Base-by-base conservation (phyloP, 1,139 yeast species). In the Martiniozyma asiatica region DNA sequence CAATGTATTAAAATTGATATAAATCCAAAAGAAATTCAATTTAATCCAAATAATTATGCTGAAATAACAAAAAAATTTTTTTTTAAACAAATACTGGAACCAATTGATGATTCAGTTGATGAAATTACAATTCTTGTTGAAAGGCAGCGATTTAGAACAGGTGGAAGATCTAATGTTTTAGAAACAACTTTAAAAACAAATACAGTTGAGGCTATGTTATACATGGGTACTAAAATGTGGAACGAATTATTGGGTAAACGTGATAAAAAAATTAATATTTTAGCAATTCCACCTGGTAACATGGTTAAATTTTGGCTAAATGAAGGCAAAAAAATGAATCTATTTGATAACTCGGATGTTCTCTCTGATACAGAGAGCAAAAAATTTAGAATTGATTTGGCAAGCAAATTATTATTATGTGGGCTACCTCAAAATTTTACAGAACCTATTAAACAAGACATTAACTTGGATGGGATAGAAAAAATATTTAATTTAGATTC, bases 181-280 rank as follows among this genome's bases (percentile, higher is more conserved):
- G 76, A 71, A 34, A 61, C 65, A 40, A 62, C 73, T 2, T 45
- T 73, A 20, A 56, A 63, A 30, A 62, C 69, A 6, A 72, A 71
- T 37, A 58, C 69, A 22, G 44, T 73, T 20, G 81, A 73, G 42
- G 64, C 62, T 22, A 58, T 68, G 53, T 32, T 70, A 3, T 59
- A 54, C 17, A 39, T 39, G 42, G 41, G 41, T 1, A 21, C 36
- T 11, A 26, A 31, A 15, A 25, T 33, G 16, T 31, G 31, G 12
- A 39, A 36, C 19, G 17, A 22, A 20, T 16, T 24, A 12, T n/a
- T 20, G 8, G 27, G 27, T n/a, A 29, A 24, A 25, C 20, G 17
- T 15, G 20, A 24, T 7, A 27, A 18, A 14, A 12, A 12, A 24
- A 32, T 22, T 15, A 11, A n/a, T 3, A 23, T 20, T 7, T 17